Base-by-base conservation (phyloP, 2,329 filamentous ascomycete species). In the Daldinia eschscholtzii region DNA sequence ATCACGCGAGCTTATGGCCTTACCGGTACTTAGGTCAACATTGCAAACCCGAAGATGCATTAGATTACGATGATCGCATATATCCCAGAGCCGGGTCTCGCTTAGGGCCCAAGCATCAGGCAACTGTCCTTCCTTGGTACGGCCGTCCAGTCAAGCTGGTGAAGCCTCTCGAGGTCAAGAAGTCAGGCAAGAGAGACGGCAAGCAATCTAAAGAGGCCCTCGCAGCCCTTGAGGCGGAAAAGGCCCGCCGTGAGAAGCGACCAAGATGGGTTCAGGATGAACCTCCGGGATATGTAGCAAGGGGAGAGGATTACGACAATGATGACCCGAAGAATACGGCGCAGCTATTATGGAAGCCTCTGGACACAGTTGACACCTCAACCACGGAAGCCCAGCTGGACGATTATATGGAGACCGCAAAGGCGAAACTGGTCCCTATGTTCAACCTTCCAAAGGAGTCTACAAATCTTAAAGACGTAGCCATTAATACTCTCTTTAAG, bases 31-130 rank as follows among this genome's bases (percentile, higher is more conserved):
- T 99, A 6, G 96, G 96, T 41, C 94, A 97, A 73, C 96, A 99
- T 81, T 98, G 94, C 81, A 92, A 94, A 73, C 92, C 96, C 0
- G 94, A 98, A 80, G 96, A 99, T 82, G 96, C 93, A 0, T 84
- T 99, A 33, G 96, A 99, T 79, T 97, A 97, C 78, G 96, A 99
- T 76, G 96, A 99, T 79, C 91, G 96, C 71, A 98, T 99, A 72
- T 98, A 98, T 77, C 96, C 96, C 7, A 91, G 96, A 72, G 95
- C 96, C 15, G 97, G 94, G 78, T 98, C 96, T 62, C 91, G 96
- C 41, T 85, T 98, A 41, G 96, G 96, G 6, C 93, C 94, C 9
- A 90, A 94, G 62, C 94, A 98, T 79, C 96, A 99, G 82, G 95
- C 96, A 3, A 91, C 90, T 73, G 92, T 97, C 37, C 84, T 88